Conservation (phyloP, 2,329 filamentous ascomycete genomes). For the Penicillium sp. region DNA sequence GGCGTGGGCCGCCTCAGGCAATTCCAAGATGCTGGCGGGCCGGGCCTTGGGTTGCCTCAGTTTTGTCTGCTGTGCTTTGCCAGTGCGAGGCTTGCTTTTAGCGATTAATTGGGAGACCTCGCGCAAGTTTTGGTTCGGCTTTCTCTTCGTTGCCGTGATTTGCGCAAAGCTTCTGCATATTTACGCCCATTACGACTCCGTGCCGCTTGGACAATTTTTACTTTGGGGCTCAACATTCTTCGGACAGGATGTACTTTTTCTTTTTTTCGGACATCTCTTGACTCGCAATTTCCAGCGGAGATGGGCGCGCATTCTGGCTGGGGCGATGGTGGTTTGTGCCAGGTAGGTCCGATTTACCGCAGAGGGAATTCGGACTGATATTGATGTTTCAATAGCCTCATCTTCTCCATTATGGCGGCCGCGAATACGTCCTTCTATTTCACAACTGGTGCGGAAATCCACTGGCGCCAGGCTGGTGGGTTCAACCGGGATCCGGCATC, state of each 20-base stretch:
- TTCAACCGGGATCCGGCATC: slow-evolving; percentile 34
- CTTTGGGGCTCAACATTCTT: slow-evolving; percentile 26
- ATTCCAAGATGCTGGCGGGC: background rate
- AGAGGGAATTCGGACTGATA: background rate
- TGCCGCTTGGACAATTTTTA: slow-evolving; percentile 13
- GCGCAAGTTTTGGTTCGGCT: slow-evolving; percentile 20
- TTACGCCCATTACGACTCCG: slow-evolving; percentile 20
- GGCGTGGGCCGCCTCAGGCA: slow-evolving; percentile 1
- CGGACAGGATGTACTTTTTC: slow-evolving; percentile 19
- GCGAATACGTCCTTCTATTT: slow-evolving; percentile 34
- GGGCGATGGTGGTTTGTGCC: slow-evolving; percentile 2
- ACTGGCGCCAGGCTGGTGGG: slow-evolving; percentile 33
- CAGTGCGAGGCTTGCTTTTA: slow-evolving; percentile 7
- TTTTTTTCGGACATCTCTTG: slow-evolving; percentile 13
- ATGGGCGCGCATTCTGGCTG: slow-evolving; percentile 4
- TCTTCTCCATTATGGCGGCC: slow-evolving; percentile 32
- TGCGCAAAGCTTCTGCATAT: slow-evolving; percentile 24
- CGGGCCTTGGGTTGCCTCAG: slow-evolving; percentile 1
- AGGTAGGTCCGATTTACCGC: slow-evolving; percentile 4
- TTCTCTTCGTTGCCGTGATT: slow-evolving; percentile 17
- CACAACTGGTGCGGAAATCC: slow-evolving; percentile 35
- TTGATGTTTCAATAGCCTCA: slow-evolving; percentile 16
- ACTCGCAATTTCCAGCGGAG: slow-evolving; percentile 7
- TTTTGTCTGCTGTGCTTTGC: slow-evolving; percentile 14
- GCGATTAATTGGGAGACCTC: slow-evolving; percentile 12